Evolutionary conservation across 1,284 basidiomycete species (phyloP).

Genomic region (Kalmanozyma brasiliensis): DNA sequence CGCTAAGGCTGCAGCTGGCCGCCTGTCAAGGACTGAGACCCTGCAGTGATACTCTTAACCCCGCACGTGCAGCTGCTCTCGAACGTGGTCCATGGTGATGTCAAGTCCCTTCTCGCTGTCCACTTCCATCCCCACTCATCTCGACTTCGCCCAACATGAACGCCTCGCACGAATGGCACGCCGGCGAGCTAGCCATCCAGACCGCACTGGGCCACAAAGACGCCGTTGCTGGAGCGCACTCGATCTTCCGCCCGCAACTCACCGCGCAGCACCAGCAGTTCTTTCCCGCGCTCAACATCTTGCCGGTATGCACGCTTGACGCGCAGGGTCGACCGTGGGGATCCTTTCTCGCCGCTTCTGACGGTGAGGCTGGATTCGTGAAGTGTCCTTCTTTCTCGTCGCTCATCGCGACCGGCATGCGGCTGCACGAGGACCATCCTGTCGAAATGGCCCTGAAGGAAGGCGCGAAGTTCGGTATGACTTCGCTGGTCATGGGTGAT

Average conservation of each 20-base stretch:
- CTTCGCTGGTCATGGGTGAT: slow-evolving; percentile 11
- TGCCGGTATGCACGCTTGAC: slow-evolving; percentile 37
- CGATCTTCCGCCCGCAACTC: slow-evolving; percentile 30
- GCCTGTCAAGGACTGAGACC: not conserved
- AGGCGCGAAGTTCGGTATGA: slow-evolving; percentile 38
- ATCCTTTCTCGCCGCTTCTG: slow-evolving; percentile 16
- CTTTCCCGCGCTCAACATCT: slow-evolving; percentile 25
- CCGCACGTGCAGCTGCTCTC: no score
- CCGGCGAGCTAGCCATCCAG: slow-evolving; percentile 36
- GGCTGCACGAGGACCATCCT: slow-evolving; percentile 31
- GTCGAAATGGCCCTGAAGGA: slow-evolving; percentile 21
- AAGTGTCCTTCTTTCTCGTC: slow-evolving; percentile 24
- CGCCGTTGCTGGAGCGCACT: slow-evolving; percentile 30
- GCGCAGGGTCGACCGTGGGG: slow-evolving; percentile 31
- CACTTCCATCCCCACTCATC: no score
- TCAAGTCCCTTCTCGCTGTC: not conserved
- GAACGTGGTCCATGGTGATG: slow-evolving; percentile 1
- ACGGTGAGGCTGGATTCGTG: slow-evolving; percentile 27
- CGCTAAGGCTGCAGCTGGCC: not conserved
- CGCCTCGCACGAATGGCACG: slow-evolving; percentile 34
- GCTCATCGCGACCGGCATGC: slow-evolving; percentile 22
- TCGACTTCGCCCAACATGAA: slow-evolving; percentile 11
- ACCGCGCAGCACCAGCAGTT: slow-evolving; percentile 36
- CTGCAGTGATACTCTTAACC: not conserved
- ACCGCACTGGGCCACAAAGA: slow-evolving; percentile 25